Conservation (phyloP, 23 red algal genomes). For the Gracilaria gracilis region DNA sequence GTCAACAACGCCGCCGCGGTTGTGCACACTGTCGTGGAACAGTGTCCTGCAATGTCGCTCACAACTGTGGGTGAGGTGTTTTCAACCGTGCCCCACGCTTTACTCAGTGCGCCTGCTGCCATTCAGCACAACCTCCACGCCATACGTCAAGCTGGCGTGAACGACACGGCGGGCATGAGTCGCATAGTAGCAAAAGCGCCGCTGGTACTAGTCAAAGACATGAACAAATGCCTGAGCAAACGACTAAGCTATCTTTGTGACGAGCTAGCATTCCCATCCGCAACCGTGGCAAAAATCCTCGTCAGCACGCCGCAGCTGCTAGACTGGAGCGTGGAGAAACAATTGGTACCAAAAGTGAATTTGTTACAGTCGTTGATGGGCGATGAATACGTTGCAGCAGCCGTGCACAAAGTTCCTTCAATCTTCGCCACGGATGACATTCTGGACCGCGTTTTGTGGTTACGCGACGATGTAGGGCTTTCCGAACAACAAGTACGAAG, state of each 20-base stretch:
- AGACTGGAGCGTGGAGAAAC: slow-evolving; percentile 60
- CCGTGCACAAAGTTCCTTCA: slow-evolving; percentile 56
- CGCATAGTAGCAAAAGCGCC: slow-evolving; percentile 67
- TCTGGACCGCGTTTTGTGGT: slow-evolving; percentile 59
- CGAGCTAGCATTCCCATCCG: slow-evolving; percentile 1
- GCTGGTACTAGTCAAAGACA: slow-evolving; percentile 44
- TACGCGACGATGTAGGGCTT: slow-evolving; percentile 72
- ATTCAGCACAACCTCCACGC: slow-evolving; percentile 14
- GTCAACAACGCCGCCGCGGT: slow-evolving; percentile 27
- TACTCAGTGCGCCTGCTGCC: slow-evolving; percentile 31
- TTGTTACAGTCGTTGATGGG: slow-evolving; percentile 48
- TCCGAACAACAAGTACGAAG: slow-evolving; percentile 36
- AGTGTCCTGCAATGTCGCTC: slow-evolving; percentile 35
- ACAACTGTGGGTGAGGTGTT: slow-evolving; percentile 50
- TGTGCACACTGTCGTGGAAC: slow-evolving; percentile 18
- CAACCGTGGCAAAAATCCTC: slow-evolving; percentile 48
- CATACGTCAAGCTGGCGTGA: slow-evolving; percentile 41
- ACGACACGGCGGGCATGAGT: slow-evolving; percentile 27
- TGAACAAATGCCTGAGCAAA: slow-evolving; percentile 27
- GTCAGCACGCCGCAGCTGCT: slow-evolving; percentile 57
- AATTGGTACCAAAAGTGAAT: slow-evolving; percentile 22
- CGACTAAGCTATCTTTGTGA: slow-evolving; percentile 48
- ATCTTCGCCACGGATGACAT: slow-evolving; percentile 50
- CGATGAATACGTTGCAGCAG: slow-evolving; percentile 28
- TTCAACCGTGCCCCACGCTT: slow-evolving; percentile 57